Evolutionary conservation across 2,329 filamentous ascomycete genomes (phyloP).

Genomic region (Cercospora berteroae): DNA sequence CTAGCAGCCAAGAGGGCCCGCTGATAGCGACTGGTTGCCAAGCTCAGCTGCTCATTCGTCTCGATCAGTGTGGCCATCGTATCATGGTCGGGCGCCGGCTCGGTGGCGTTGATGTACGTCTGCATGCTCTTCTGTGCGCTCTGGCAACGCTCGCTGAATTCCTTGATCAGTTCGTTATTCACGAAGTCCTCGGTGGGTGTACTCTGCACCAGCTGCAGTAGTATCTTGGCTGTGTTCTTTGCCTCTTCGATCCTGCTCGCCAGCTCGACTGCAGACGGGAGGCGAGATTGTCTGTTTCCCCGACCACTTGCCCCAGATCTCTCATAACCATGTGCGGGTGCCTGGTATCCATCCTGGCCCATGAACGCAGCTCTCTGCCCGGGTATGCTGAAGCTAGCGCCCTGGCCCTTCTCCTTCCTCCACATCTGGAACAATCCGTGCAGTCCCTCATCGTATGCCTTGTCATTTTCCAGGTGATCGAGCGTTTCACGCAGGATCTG

Average conservation of each 20-base stretch:
- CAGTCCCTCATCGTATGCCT: conserved; percentile 71
- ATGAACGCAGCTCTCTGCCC: conserved; percentile 8
- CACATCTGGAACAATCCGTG: conserved; percentile 76
- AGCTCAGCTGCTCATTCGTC: conserved; percentile 85
- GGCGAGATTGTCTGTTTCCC: conserved; percentile 15
- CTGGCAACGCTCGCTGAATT: conserved; percentile 85
- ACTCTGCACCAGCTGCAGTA: conserved; percentile 87
- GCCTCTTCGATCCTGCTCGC: conserved; percentile 84
- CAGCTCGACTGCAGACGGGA: conserved; percentile 73
- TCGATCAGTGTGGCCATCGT: conserved; percentile 93
- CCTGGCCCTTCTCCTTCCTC: conserved; percentile 71
- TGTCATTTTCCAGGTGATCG: conserved; percentile 70
- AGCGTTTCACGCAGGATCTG: conserved; percentile 87
- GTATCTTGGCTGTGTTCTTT: conserved; percentile 80
- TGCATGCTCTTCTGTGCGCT: conserved; percentile 79
- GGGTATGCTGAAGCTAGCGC: conserved; percentile 24
- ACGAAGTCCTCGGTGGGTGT: conserved; percentile 75
- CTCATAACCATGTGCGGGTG: conserved; percentile 2
- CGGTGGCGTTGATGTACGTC: conserved; percentile 74
- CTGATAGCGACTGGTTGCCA: conserved; percentile 80
- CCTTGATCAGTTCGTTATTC: conserved; percentile 81
- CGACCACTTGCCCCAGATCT: conserved; percentile 5
- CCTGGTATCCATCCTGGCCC: conserved; percentile 3
- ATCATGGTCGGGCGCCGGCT: conserved; percentile 83
- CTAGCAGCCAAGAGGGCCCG: conserved; percentile 66